phyloP scores from a whole-genome alignment of 257 asterid genomes.

The Solanum etuberosum region DNA sequence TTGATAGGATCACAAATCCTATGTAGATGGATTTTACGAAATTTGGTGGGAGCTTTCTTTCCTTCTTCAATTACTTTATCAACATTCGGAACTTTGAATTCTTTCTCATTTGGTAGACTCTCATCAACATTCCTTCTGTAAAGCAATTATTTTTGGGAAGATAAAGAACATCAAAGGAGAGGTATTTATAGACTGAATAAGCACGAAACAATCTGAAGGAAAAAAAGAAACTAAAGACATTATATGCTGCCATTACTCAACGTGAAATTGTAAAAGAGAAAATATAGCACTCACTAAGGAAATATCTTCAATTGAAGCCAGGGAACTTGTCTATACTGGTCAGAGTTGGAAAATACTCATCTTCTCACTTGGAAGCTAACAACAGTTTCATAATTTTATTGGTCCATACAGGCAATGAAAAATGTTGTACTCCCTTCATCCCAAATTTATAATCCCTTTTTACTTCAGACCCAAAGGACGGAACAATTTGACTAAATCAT shows the following conservation, averaged over 20 bases:
- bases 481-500: not conserved
- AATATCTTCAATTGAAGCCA: not conserved
- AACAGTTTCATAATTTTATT: not conserved
- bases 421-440: not conserved
- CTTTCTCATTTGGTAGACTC: slow-evolving; percentile 57
- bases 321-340: not conserved
- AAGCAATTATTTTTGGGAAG: slow-evolving; percentile 8
- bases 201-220: not conserved
- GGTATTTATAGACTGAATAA: not conserved
- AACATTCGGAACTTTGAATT: slow-evolving; percentile 60
- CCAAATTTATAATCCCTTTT: not conserved
- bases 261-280: not conserved
- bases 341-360: not conserved
- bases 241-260: not conserved
- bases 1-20: slow-evolving; percentile 40
- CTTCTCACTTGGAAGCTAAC: not conserved
- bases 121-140: slow-evolving; percentile 58
- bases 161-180: not conserved
- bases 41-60: slow-evolving; percentile 70
- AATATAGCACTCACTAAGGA: not conserved
- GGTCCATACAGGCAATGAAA: not conserved
- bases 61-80: slow-evolving; percentile 86
- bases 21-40: slow-evolving; percentile 56
- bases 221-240: not conserved
- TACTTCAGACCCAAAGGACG: not conserved